Evolutionary conservation across 202 grass and related monocot species (phyloP), one percentile per base, ranked within the genome.

Genomic region (Schoenoplectus tabernaemontani): DNA sequence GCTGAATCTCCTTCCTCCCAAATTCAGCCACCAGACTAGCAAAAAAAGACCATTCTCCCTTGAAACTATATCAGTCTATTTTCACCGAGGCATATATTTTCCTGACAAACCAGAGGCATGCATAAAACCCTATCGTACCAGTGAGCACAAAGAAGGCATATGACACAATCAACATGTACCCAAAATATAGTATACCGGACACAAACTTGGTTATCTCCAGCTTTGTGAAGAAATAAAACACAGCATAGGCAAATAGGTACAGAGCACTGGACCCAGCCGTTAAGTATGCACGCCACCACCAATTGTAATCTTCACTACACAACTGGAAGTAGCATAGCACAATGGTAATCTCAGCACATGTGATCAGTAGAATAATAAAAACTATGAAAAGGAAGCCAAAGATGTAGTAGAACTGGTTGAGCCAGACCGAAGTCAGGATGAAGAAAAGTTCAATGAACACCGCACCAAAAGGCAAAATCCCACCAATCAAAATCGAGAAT

Each of bases 341-440:
- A 38, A 96, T 90, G 43, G 93, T 96, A 50, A 92, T 96, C 88
- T 96, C 93, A 1, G 90, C 93, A 80, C 93, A 96, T 7, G 93
- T 96, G 71, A 96, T 83, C 10, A 96, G 67, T 28, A 96, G 90
- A 79, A 96, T 92, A 62, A 96, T 36, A 17, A 96, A 96, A 60
- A 96, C 93, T 71, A 92, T 96, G 84, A 96, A 96, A 43, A 96
- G 90, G 87, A 96, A 92, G 17, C 93, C 93, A 12, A 96, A 96
- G 75, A 96, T 96, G 86, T 96, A 96, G 84, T 96, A 96, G 84
- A 96, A 96, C 64, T 96, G 90, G 80, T 96, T 92, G 69, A 96
- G 86, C 93, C 93, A 96, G 64, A 96, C 92, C 2, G 93, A 96
- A 68, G 93, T 92, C 79, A 96, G 80, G 69, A 96, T 96, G 82